These are phyloP conservation scores for Phytophthora pistaciae DNA, from an alignment of 352 stramenopile genomes.

Conservation along the genomic window DNA sequence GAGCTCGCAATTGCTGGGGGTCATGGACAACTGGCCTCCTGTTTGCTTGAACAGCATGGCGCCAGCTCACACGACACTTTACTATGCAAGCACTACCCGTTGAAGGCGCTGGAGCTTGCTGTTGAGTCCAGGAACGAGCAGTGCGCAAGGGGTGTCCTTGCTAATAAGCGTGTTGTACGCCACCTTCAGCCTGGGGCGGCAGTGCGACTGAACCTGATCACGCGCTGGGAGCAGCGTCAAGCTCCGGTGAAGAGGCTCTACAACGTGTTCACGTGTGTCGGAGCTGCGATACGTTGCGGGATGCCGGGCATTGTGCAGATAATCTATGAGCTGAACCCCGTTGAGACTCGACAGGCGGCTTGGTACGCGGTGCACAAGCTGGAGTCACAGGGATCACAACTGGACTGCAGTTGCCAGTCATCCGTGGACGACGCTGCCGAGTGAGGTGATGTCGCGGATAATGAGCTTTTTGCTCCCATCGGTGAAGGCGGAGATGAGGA, in stretches of 20 bases:
- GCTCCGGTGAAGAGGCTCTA: constrained; percentile 9
- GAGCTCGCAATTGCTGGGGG: constrained; percentile 18
- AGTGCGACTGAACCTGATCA: constrained; percentile 7
- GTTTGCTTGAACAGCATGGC: constrained; percentile 6
- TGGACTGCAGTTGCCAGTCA: constrained; percentile 11
- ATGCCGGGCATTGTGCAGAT: constrained; percentile 8
- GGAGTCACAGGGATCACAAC: constrained; percentile 3
- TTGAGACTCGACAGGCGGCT: constrained; percentile 16
- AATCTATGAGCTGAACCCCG: constrained; percentile 14
- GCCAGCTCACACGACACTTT: constrained; percentile 2
- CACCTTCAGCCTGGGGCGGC: constrained; percentile 11
- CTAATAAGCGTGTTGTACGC: constrained; percentile 18
- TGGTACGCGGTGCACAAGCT: constrained; percentile 25
- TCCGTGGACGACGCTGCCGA: constrained; percentile 12
- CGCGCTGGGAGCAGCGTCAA: constrained; percentile 19
- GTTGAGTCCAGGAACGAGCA: constrained; percentile 20
- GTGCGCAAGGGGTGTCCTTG: constrained; percentile 3
- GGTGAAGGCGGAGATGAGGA: constrained; percentile 8
- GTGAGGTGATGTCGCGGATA: constrained; percentile 7
- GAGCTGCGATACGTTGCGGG: constrained; percentile 11
- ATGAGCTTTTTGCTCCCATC: constrained; percentile 13
- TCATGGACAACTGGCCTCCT: constrained; percentile 20
- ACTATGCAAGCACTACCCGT: constrained; percentile 19
- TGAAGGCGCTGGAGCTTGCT: constrained; percentile 25
- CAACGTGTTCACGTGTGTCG: constrained; percentile 25